phyloP scores from a whole-genome alignment of 2,329 filamentous ascomycete species.

The Aspergillus piperis region DNA sequence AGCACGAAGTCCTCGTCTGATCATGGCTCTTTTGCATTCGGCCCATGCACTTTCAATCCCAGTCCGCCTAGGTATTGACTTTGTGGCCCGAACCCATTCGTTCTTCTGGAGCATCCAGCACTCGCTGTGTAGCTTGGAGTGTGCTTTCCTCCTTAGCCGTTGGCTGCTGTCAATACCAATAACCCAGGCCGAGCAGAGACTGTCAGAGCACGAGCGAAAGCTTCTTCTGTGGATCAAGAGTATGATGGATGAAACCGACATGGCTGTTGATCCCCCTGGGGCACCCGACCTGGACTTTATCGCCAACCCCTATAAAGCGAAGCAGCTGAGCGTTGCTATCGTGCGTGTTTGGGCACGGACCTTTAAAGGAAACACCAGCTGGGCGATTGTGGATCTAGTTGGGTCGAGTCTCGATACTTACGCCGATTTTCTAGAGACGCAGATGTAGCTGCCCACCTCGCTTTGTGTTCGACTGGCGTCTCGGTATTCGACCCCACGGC shows the following conservation, averaged over 20 bases:
- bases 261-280: conserved; percentile 43
- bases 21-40: conserved; percentile 55
- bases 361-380: conserved; percentile 51
- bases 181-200: conserved; percentile 44
- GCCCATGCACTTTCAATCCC: conserved; percentile 58
- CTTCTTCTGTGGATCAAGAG: conserved; percentile 51
- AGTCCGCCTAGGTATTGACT: conserved; percentile 55
- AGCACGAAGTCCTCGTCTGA: conserved; percentile 48
- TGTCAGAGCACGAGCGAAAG: conserved; percentile 51
- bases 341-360: conserved; percentile 51
- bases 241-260: conserved; percentile 53
- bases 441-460: conserved; percentile 15
- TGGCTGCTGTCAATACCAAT: conserved; percentile 49
- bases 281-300: conserved; percentile 46
- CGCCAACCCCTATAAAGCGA: conserved; percentile 45
- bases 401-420: conserved; percentile 50
- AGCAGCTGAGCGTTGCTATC: conserved; percentile 50
- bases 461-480: neutral
- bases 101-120: conserved; percentile 60
- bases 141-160: conserved; percentile 51
- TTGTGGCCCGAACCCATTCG: conserved; percentile 55
- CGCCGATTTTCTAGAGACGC: conserved; percentile 46
- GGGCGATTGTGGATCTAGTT: conserved; percentile 51
- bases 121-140: conserved; percentile 56
- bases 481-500: neutral